Evolutionary conservation across 2,329 filamentous ascomycete genomes (phyloP).

Genomic region (Fusarium humuli): DNA sequence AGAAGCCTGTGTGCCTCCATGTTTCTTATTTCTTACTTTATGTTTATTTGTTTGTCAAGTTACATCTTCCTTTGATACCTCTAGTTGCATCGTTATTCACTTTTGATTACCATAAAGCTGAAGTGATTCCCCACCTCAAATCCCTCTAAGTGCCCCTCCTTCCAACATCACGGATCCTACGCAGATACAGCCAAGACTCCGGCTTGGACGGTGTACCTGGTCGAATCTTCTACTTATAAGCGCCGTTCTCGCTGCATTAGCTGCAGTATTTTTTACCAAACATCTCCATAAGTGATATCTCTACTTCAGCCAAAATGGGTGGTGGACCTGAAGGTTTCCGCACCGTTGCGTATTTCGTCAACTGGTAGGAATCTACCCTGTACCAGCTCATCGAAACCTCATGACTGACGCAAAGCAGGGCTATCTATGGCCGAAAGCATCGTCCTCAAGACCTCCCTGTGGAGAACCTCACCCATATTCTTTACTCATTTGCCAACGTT

Average conservation of each 20-base stretch:
- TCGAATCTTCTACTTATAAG: constrained; percentile 24
- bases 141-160: constrained; percentile 32
- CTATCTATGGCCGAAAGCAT: constrained; percentile 87
- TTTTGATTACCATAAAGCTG: background rate
- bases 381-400: background rate
- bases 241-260: constrained; percentile 6
- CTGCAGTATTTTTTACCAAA: constrained; percentile 30
- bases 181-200: constrained; percentile 21
- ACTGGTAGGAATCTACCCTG: constrained; percentile 61
- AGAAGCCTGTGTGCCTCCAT: constrained; percentile 32
- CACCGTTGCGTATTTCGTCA: constrained; percentile 79
- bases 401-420: constrained; percentile 57
- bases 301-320: constrained; percentile 52
- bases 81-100: background rate
- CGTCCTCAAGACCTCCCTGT: constrained; percentile 85
- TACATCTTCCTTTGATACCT: background rate
- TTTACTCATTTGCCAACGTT: constrained; percentile 93
- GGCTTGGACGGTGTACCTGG: constrained; percentile 18
- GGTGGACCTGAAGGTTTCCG: constrained; percentile 66
- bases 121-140: constrained; percentile 31
- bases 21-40: constrained; percentile 25
- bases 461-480: constrained; percentile 85
- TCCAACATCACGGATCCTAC: constrained; percentile 39
- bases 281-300: background rate
- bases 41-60: constrained; percentile 4